Base-by-base conservation (phyloP, 148 eudicot species). In the Silene uniflora region DNA sequence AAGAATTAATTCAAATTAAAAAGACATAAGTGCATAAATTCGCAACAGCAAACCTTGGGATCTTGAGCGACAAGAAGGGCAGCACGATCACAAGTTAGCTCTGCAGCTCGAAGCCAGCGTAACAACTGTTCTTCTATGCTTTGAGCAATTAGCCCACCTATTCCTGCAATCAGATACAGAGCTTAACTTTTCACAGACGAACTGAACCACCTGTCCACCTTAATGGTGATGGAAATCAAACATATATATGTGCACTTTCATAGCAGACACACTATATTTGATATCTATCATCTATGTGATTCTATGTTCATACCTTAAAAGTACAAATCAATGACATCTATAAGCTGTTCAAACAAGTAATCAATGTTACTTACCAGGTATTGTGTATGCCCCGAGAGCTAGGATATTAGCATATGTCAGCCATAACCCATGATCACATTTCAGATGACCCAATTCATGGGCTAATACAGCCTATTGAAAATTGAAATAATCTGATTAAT, bases 51-150 rank as follows among this genome's bases (percentile, higher is more conserved):
- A 81, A 95, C 98, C 96, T 92, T 95, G 74, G 98, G 93, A 74
- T 95, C 98, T 84, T 88, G 96, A 85, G 96, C 96, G 83, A 95
- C 98, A 74, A 95, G 97, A 82, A 95, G 96, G 46, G 98, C 98
- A 75, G 98, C 98, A 65, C 98, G 90, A 81, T 95, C 98, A 87
- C 97, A 95, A 59, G 98, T 92, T 42, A 92, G 89, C 85, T 95
- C 97, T 58, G 98, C 98, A 73, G 98, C 90, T 74, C 97, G 91
- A 67, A 95, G 89, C 98, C 98, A 95, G 62, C 97, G 98, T 21
- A 88, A 76, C 54, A 95, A 80, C 75, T 95, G 98, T 72, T 95
- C 98, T 85, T 95, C 97, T 70, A 95, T 67, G 23, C 86, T 84
- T 79, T 86, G 91, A 64, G 98, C 98, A 80, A 95, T 89, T 52